Evolutionary conservation across 371 early-diverging fungal species (phyloP).

Genomic region (Massospora cicadina): DNA sequence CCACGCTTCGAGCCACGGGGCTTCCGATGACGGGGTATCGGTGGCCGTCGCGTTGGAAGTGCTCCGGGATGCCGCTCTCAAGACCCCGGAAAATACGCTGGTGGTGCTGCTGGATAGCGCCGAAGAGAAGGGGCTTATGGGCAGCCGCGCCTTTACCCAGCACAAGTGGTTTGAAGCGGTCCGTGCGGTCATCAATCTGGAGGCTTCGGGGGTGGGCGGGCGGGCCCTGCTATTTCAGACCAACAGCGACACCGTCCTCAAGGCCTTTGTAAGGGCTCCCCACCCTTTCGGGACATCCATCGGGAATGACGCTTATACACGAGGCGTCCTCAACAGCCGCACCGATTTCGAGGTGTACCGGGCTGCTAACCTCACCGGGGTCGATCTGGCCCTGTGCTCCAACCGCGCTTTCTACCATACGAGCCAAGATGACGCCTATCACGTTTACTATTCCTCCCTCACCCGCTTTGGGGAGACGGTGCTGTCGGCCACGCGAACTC

Average conservation of each 20-base stretch:
- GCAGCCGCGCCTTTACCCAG: constrained; percentile 43
- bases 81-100: constrained; percentile 31
- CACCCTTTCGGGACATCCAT: constrained; percentile 29
- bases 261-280: constrained; percentile 22
- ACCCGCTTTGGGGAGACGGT: neutral
- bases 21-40: constrained; percentile 70
- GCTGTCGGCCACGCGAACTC: neutral
- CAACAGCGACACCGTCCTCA: constrained; percentile 26
- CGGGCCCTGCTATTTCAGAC: constrained; percentile 47
- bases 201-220: constrained; percentile 65
- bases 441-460: neutral
- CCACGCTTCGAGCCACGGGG: constrained; percentile 56
- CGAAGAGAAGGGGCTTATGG: constrained; percentile 65
- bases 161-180: constrained; percentile 62
- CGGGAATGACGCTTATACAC: constrained; percentile 45
- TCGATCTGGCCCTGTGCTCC: constrained; percentile 54
- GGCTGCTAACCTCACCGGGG: constrained; percentile 35
- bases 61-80: constrained; percentile 14
- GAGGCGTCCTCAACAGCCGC: constrained; percentile 41
- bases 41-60: constrained; percentile 46
- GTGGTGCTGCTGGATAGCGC: constrained; percentile 73
- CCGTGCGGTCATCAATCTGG: constrained; percentile 63
- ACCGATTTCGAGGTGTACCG: constrained; percentile 48
- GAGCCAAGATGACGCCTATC: constrained; percentile 28
- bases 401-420: constrained; percentile 55